Percentiles rank a stretch among this genome's conserved stretches.
Conservation (phyloP, 2,329 filamentous ascomycete genomes). For the Diplodia sapinea region DNA sequence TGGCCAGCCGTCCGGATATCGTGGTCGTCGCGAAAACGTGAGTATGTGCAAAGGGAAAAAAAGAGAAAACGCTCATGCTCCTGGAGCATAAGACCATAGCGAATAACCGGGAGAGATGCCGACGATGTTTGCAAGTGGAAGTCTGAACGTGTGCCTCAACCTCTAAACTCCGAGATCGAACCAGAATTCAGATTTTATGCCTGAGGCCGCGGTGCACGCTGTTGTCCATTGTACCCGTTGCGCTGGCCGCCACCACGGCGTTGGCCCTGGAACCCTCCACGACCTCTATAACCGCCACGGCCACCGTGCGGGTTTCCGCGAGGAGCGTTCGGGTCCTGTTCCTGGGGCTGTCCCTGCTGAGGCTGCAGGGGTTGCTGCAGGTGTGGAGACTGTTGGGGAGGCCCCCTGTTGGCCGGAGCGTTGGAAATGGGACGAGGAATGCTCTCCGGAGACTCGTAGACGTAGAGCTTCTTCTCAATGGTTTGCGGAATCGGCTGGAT, state of each 20-base stretch:
- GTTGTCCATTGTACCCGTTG: slow-evolving; percentile 45
- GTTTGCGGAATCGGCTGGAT: slow-evolving; percentile 93
- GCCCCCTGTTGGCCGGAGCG: slow-evolving; percentile 46
- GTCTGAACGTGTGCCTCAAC: slow-evolving; percentile 31
- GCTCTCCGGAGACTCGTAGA: slow-evolving; percentile 94
- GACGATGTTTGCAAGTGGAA: slow-evolving; percentile 29
- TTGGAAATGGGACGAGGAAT: slow-evolving; percentile 83
- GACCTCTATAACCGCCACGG: slow-evolving; percentile 32
- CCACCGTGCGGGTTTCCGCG: slow-evolving; percentile 30
- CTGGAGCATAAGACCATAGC: slow-evolving; percentile 10
- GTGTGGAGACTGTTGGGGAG: slow-evolving; percentile 29
- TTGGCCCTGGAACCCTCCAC: slow-evolving; percentile 35
- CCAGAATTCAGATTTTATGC: slow-evolving; percentile 36
- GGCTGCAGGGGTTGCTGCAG: slow-evolving; percentile 31
- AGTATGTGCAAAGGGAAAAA: slow-evolving; percentile 31
- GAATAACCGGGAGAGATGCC: slow-evolving; percentile 30
- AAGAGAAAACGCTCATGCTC: slow-evolving; percentile 26
- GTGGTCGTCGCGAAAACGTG: slow-evolving; percentile 30
- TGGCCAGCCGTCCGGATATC: slow-evolving; percentile 30
- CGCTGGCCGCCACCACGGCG: slow-evolving; percentile 42
- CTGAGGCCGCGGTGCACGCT: slow-evolving; percentile 43
- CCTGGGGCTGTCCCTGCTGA: slow-evolving; percentile 36
- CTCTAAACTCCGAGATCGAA: slow-evolving; percentile 29
- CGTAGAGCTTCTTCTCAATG: slow-evolving; percentile 98
- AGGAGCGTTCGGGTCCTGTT: slow-evolving; percentile 37